Evolutionary conservation across 306 rosid genomes (phyloP).

Genomic region (Oemleria cerasiformis): DNA sequence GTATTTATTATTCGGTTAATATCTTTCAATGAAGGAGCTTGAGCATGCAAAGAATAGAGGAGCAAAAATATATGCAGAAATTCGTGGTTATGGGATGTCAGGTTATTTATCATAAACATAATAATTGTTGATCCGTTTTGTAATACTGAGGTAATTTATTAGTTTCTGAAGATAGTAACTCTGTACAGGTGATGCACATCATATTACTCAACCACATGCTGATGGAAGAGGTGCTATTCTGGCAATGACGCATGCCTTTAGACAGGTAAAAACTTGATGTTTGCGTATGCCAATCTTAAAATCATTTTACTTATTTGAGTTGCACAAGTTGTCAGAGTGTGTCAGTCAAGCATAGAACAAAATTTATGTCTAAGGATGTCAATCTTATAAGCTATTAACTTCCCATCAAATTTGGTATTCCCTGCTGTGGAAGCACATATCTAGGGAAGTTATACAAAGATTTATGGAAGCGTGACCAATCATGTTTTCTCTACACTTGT

Average conservation of each 20-base stretch:
- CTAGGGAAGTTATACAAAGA: no score
- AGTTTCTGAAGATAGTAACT: conserved; percentile 26
- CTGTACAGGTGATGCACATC: conserved; percentile 78
- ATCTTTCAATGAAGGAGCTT: conserved; percentile 53
- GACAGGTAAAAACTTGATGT: conserved; percentile 54
- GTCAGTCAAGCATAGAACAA: no score
- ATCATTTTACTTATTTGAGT: neutral
- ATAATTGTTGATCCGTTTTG: conserved; percentile 12
- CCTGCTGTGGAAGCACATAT: no score
- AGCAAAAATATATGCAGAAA: conserved; percentile 85
- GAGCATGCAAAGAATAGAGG: conserved; percentile 81
- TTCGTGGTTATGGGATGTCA: conserved; percentile 96
- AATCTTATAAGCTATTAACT: no score
- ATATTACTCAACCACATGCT: conserved; percentile 86
- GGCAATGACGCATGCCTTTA: conserved; percentile 82
- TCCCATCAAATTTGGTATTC: no score
- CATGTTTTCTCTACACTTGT: neutral
- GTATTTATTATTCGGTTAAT: conserved; percentile 23
- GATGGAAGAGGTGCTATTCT: conserved; percentile 93
- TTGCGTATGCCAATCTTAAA: neutral
- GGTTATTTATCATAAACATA: conserved; percentile 39
- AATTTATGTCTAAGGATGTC: neutral
- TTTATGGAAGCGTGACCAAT: neutral
- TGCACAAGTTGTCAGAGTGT: neutral
- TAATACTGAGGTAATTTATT: conserved; percentile 15